Percentiles rank a stretch among this genome's conserved stretches.
phyloP scores from a whole-genome alignment of 495 filamentous ascomycete species.

The Cudoniella acicularis region DNA sequence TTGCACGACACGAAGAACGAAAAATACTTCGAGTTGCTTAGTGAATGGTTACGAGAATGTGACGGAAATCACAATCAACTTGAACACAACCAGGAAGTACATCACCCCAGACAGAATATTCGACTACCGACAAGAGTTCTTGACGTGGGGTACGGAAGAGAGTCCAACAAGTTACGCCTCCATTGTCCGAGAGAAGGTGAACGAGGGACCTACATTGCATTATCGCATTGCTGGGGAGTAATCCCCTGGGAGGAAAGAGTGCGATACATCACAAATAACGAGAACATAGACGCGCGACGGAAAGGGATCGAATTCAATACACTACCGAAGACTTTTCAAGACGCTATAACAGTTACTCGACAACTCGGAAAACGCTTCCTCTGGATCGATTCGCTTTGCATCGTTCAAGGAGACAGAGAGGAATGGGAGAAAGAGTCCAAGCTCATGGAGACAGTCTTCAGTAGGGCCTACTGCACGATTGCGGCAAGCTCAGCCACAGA shows the following conservation, averaged over 20 bases:
- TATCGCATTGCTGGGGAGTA: constrained; percentile 11
- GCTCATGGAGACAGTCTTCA: constrained; percentile 21
- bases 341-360: constrained; percentile 8
- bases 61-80: too few relatives aligned
- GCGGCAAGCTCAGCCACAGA: constrained; percentile 20
- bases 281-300: background rate
- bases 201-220: background rate
- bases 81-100: too few relatives aligned
- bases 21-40: too few relatives aligned
- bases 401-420: constrained; percentile 15
- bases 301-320: background rate
- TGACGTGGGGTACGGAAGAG: background rate
- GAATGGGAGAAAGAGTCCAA: constrained; percentile 17
- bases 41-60: too few relatives aligned
- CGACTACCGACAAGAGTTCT: background rate
- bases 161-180: background rate
- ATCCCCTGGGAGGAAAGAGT: background rate
- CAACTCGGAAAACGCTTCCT: background rate
- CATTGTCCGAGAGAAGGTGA: background rate
- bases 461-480: constrained; percentile 19
- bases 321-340: constrained; percentile 8
- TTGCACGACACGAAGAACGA: too few relatives aligned
- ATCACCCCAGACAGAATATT: background rate
- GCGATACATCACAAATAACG: background rate
- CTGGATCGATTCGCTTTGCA: constrained; percentile 22